Evolutionary conservation across 208 protist species (phyloP), one percentile per base, ranked within the genome.

Genomic region (Crithidia acanthocephali): DNA sequence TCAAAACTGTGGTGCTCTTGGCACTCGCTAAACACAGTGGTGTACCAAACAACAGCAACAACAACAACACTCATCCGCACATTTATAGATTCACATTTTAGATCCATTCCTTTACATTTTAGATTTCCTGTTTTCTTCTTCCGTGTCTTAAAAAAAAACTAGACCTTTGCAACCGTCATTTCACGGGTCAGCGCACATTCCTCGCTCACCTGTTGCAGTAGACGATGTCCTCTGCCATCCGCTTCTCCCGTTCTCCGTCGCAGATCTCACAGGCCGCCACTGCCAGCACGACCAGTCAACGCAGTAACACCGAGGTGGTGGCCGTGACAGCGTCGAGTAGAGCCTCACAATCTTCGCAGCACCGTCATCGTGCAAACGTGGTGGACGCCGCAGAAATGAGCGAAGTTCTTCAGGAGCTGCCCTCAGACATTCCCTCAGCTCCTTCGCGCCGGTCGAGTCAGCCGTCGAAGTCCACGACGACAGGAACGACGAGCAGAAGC

Each of bases 191-290:
- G n/a, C n/a, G n/a, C n/a, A n/a, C n/a, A n/a, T n/a, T n/a, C n/a
- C n/a, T n/a, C n/a, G n/a, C n/a, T n/a, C n/a, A n/a, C n/a, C n/a
- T n/a, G n/a, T n/a, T n/a, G n/a, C n/a, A n/a, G n/a, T n/a, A n/a
- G n/a, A n/a, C n/a, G n/a, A 71, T 71, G 65, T 5, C 22, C 27
- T 73, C 68, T 5, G 64, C 72, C 2, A 78, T 78, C 44, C 72
- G 72, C 3, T 78, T 78, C 23, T 72, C 72, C 2, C 27, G 50
- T 8, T 72, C 72, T 13, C 25, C 30, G 62, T 71, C 57, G 57
- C 64, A 52, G 33, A 48, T 37, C 27, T 48, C 47, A 20, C 37
- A 27, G 11, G 30, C 57, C 0, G 33, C 60, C 9, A 61, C 32
- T 2, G 55, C 22, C 22, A 48, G 30, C 35, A 32, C 4, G n/a